Conservation (phyloP, 176 grass and related monocot species). For the Cenchrus fungigraminus region DNA sequence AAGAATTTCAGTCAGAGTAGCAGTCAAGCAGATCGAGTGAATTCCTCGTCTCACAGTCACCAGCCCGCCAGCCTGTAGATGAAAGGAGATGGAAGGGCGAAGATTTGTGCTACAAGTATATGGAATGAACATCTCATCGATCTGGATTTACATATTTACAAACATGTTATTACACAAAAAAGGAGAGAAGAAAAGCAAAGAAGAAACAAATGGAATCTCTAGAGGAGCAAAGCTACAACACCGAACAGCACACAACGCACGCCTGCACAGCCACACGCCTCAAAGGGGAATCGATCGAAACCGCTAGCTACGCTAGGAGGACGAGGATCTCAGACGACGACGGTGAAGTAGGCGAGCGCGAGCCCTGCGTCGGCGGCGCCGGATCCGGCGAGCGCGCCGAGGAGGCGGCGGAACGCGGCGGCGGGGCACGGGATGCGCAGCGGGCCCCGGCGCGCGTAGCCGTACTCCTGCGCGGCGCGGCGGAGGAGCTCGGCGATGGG, state of each 20-base stretch:
- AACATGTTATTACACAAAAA: slow-evolving; percentile 38
- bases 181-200: neutral
- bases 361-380: neutral
- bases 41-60: neutral
- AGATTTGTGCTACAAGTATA: neutral
- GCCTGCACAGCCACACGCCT: slow-evolving; percentile 28
- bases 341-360: slow-evolving; percentile 33
- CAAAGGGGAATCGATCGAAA: neutral
- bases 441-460: slow-evolving; percentile 72
- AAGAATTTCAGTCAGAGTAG: neutral
- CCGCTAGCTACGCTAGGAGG: neutral
- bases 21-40: neutral
- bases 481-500: slow-evolving; percentile 76
- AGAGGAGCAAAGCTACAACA: neutral
- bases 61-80: neutral
- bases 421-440: slow-evolving; percentile 85
- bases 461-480: slow-evolving; percentile 82
- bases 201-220: slow-evolving; percentile 49
- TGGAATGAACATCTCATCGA: slow-evolving; percentile 25
- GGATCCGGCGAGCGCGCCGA: slow-evolving; percentile 41
- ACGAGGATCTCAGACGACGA: slow-evolving; percentile 37
- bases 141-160: slow-evolving; percentile 61
- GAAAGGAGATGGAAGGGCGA: neutral
- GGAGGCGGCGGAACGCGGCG: slow-evolving; percentile 65
- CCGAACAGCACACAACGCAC: neutral